Conservation (phyloP, 257 asterid genomes). For the Penstemon barbatus region DNA sequence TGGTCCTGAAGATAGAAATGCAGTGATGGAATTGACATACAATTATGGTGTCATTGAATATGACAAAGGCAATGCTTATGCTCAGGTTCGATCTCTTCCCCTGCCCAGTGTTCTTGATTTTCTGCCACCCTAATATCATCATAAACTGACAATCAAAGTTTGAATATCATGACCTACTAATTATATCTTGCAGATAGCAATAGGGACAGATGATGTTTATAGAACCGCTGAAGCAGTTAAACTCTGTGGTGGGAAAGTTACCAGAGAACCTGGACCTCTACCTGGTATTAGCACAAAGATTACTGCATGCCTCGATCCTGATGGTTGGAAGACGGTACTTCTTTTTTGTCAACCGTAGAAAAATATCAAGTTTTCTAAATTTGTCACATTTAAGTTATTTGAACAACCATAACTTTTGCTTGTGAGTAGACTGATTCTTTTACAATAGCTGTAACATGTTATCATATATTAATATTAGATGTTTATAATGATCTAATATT, state of each 20-base stretch:
- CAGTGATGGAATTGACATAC: conserved; percentile 62
- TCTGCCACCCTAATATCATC: background rate
- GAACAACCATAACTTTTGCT: background rate
- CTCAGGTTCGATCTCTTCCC: conserved; percentile 47
- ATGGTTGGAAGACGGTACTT: conserved; percentile 95
- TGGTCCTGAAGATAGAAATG: conserved; percentile 63
- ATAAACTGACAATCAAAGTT: conserved; percentile 18
- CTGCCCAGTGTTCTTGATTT: conserved; percentile 18
- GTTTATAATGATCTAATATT: conserved; percentile 13
- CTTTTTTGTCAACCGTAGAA: background rate
- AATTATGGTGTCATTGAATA: conserved; percentile 63
- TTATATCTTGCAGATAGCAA: conserved; percentile 64
- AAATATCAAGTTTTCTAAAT: background rate
- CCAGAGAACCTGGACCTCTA: conserved; percentile 90
- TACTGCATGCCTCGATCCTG: conserved; percentile 96
- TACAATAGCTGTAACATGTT: background rate
- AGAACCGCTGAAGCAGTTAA: conserved; percentile 84
- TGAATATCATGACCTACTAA: conserved; percentile 16
- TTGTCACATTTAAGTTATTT: conserved; percentile 5
- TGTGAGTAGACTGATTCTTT: background rate
- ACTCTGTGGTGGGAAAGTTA: conserved; percentile 73
- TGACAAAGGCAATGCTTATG: conserved; percentile 67
- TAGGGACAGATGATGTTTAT: conserved; percentile 94
- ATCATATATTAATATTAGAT: background rate
- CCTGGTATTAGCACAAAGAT: conserved; percentile 93